Base-by-base conservation (phyloP, 768 basidiomycete genomes). In the Russula compacta region DNA sequence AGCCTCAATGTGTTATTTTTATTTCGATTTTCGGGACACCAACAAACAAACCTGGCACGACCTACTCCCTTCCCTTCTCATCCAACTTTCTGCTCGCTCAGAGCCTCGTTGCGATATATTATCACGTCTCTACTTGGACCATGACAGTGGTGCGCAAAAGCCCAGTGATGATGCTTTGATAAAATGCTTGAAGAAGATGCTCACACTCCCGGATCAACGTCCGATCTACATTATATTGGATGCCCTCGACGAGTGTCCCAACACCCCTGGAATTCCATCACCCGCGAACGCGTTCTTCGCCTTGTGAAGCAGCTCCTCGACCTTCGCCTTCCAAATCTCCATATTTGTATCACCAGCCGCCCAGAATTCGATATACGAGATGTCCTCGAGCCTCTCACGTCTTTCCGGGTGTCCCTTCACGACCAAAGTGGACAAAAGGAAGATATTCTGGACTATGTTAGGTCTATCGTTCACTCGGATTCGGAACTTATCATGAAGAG, bases 211-310 rank as follows among this genome's bases (percentile, higher is more conserved):
- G 0, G 14, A 15, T 11, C 32, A 21, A 29, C 3, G 2, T 4
- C 50, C 44, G 0, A 39, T 46, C 17, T 59, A 59, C 29, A 12
- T 59, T 10, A 47, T 55, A 6, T 3, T 51, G 9, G 60, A 61
- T 21, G 60, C 53, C 0, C n/a, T 61, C 11, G 60, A 61, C 14
- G 60, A 61, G 19, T 43, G 38, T 10, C 54, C 54, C 4, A 24
- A 39, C 12, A 17, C n/a, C 10, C 24, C 46, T 2, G 46, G 38
- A 0, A 9, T 49, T 5, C 39, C 42, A 15, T 36, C 60, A 1
- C 24, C 53, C 48, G 60, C 7, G 47, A 46, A 36, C n/a, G 24
- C 0, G 29, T 55, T 8, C 36, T 56, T 6, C 6, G 15, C 19
- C 51, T 59, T 10, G 1, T 59, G 19, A 29, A 44, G 24, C 35